phyloP scores from a whole-genome alignment of 2,329 filamentous ascomycete genomes.

The Paecilomyces sp. region DNA sequence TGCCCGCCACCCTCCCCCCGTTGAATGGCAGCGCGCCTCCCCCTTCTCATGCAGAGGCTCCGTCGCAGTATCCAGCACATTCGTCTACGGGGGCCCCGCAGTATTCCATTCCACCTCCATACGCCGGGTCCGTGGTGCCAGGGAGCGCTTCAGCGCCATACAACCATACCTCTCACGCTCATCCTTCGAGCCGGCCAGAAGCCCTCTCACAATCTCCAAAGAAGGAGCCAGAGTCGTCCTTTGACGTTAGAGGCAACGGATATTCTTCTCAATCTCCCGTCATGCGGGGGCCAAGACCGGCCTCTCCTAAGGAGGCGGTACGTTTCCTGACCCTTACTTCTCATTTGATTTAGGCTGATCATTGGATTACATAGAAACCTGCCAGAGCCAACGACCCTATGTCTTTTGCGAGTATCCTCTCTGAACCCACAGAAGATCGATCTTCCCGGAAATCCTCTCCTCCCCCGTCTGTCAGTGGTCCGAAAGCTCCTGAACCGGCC shows the following conservation, averaged over 20 bases:
- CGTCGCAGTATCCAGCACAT: constrained; percentile 29
- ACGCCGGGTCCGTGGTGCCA: constrained; percentile 26
- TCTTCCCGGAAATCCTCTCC: constrained; percentile 41
- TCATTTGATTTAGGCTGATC: constrained; percentile 10
- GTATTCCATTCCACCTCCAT: constrained; percentile 28
- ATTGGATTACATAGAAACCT: constrained; percentile 49
- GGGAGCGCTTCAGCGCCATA: constrained; percentile 31
- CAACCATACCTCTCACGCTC: constrained; percentile 32
- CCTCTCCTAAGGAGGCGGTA: constrained; percentile 36
- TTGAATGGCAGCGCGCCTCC: constrained; percentile 28
- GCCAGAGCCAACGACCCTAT: constrained; percentile 76
- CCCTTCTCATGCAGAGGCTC: constrained; percentile 21
- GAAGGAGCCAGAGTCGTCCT: constrained; percentile 30
- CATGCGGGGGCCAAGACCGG: constrained; percentile 21
- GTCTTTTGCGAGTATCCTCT: constrained; percentile 93
- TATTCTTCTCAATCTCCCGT: constrained; percentile 27
- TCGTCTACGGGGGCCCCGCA: constrained; percentile 21
- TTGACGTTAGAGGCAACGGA: constrained; percentile 22
- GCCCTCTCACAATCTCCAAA: constrained; percentile 35
- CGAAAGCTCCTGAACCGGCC: constrained; percentile 17
- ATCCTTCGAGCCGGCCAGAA: constrained; percentile 30
- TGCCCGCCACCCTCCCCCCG: constrained; percentile 31
- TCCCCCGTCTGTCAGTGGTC: constrained; percentile 28
- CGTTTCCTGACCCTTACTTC: constrained; percentile 9
- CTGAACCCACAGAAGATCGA: constrained; percentile 61